These are phyloP conservation scores for Xanthoceras sorbifolium DNA, from an alignment of 345 rosid genomes.

Conservation along the genomic window DNA sequence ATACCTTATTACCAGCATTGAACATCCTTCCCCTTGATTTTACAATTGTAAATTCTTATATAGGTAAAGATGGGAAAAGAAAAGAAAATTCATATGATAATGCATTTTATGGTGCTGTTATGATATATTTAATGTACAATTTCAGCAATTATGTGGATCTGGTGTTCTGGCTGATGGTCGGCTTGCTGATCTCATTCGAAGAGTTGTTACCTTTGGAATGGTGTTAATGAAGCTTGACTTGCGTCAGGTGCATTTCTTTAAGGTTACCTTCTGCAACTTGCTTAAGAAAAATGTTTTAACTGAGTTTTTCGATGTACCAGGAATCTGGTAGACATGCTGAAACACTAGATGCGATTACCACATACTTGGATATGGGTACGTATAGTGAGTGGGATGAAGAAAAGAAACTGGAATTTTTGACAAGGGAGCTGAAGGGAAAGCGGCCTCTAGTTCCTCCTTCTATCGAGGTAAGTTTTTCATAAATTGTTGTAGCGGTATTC, in stretches of 20 bases:
- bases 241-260: slow-evolving; percentile 70
- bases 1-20: background rate
- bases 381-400: slow-evolving; percentile 98
- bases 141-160: slow-evolving; percentile 87
- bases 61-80: background rate
- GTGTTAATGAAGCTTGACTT: slow-evolving; percentile 93
- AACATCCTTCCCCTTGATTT: too few species aligned
- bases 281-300: slow-evolving; percentile 1
- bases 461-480: slow-evolving; percentile 61
- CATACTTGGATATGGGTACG: slow-evolving; percentile 88
- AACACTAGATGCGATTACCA: slow-evolving; percentile 79
- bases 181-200: slow-evolving; percentile 89
- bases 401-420: slow-evolving; percentile 78
- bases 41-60: background rate
- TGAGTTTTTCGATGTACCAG: slow-evolving; percentile 41
- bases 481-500: background rate
- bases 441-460: slow-evolving; percentile 83
- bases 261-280: slow-evolving; percentile 2
- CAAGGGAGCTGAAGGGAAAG: slow-evolving; percentile 88
- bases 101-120: background rate
- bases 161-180: slow-evolving; percentile 90
- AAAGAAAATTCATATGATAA: background rate
- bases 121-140: slow-evolving; percentile 8
- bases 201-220: slow-evolving; percentile 90
- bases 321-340: slow-evolving; percentile 93